Percentiles rank a stretch among this genome's conserved stretches.
Conservation (phyloP, 306 rosid genomes). For the Trifolium fragiferum region DNA sequence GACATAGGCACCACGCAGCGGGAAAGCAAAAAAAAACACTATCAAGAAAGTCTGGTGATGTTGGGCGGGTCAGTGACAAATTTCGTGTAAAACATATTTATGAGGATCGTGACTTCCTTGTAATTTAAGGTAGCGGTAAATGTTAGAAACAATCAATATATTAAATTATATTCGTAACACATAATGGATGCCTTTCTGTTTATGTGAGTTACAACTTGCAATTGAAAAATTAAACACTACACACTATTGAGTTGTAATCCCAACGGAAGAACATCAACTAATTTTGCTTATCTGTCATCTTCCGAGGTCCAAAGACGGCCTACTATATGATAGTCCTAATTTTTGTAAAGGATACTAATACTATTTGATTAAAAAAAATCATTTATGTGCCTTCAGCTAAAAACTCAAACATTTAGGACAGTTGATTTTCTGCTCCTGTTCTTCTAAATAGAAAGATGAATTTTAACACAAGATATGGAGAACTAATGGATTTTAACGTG, state of each 20-base stretch:
- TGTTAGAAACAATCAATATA: not conserved
- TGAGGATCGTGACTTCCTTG: conserved; percentile 8
- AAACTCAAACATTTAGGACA: not conserved
- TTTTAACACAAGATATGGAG: not conserved
- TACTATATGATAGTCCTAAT: not conserved
- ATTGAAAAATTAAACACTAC: conserved; percentile 1
- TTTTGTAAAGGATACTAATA: not conserved
- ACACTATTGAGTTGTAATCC: not conserved
- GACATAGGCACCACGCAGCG: not conserved
- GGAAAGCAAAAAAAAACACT: not conserved
- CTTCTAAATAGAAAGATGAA: conserved; percentile 22
- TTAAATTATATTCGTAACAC: conserved; percentile 8
- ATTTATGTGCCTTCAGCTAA: not conserved
- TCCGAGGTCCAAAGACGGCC: not conserved
- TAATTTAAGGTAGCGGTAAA: not conserved
- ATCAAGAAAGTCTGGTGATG: not conserved
- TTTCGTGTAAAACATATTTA: conserved; percentile 19
- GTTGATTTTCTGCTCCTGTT: not conserved
- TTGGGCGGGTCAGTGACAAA: conserved; percentile 12
- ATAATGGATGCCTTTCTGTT: conserved; percentile 8
- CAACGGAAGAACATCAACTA: not conserved
- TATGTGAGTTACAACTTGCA: not conserved
- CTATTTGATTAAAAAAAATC: not conserved
- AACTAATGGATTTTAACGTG: not conserved
- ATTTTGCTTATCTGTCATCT: not conserved